phyloP scores from a whole-genome alignment of 75 land plant genomes.

The Adiantum capillusveneris region DNA sequence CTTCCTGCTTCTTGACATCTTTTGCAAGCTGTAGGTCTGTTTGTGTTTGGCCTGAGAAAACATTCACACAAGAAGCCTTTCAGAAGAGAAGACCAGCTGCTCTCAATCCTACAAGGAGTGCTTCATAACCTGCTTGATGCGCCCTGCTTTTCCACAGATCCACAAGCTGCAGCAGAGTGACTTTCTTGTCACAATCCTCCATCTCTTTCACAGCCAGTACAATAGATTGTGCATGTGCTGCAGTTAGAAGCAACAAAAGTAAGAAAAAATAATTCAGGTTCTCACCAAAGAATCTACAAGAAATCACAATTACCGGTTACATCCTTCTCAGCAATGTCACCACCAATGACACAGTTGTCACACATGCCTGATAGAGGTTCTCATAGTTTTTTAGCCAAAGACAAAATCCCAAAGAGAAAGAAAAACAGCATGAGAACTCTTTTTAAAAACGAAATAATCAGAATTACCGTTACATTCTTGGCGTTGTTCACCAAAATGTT shows the following conservation, averaged over 20 bases:
- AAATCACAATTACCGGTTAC: constrained; percentile 42
- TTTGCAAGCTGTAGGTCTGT: constrained; percentile 12
- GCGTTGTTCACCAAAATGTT: constrained; percentile 70
- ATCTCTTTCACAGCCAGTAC: constrained; percentile 55
- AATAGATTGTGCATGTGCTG: constrained; percentile 63
- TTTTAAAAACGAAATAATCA: too few species aligned
- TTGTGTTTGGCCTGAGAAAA: neutral
- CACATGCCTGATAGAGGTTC: constrained; percentile 66
- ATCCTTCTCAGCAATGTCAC: constrained; percentile 55
- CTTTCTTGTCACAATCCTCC: constrained; percentile 55
- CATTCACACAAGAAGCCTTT: constrained; percentile 5
- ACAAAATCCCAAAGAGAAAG: too few species aligned
- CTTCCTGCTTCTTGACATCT: constrained; percentile 69
- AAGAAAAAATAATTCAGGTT: neutral
- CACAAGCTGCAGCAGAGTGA: constrained; percentile 82
- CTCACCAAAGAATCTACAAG: neutral
- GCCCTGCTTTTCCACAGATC: constrained; percentile 67
- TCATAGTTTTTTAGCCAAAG: too few species aligned
- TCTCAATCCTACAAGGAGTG: too few species aligned
- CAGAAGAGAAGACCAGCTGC: too few species aligned
- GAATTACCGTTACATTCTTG: constrained; percentile 86
- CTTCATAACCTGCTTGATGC: constrained; percentile 34
- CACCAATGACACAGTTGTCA: constrained; percentile 69
- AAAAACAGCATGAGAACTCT: too few species aligned
- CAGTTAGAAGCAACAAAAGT: constrained; percentile 2